Conservation (phyloP, 129 eudicot genomes). For the Pseudognaphalium luteoalbum region DNA sequence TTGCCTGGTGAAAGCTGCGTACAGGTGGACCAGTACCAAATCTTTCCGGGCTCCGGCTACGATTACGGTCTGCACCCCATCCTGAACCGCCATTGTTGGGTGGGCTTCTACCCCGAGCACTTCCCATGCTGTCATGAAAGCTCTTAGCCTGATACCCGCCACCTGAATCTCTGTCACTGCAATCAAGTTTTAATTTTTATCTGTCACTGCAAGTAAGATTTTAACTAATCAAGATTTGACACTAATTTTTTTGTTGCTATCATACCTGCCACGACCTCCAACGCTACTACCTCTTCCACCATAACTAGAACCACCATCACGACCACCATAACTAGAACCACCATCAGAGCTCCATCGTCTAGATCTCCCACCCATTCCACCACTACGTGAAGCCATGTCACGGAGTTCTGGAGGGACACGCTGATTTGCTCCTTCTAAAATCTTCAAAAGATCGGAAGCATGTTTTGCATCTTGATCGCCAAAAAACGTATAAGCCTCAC, state of each 20-base stretch:
- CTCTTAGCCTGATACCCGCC: conserved; percentile 49
- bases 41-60: conserved; percentile 61
- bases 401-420: conserved; percentile 76
- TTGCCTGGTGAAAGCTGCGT: conserved; percentile 56
- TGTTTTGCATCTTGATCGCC: conserved; percentile 78
- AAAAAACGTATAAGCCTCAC: conserved; percentile 83
- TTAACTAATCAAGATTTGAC: not conserved
- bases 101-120: conserved; percentile 42
- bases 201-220: not conserved
- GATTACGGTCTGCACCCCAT: conserved; percentile 42
- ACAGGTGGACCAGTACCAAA: conserved; percentile 41
- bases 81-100: conserved; percentile 52
- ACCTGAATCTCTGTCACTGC: conserved; percentile 40
- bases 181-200: conserved; percentile 1
- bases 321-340: conserved; percentile 48
- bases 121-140: conserved; percentile 57
- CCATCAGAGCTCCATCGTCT: conserved; percentile 75
- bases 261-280: conserved; percentile 54
- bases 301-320: conserved; percentile 48
- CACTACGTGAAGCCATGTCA: conserved; percentile 82
- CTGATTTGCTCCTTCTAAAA: conserved; percentile 94
- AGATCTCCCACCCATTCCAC: conserved; percentile 70
- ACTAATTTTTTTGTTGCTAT: not conserved
- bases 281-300: conserved; percentile 66
- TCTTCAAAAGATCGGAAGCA: conserved; percentile 77